A percentile compares a stretch with the other conserved stretches of the same genome.
Conservation (phyloP, 2,329 filamentous ascomycete species). For the Triangularia verruculosa region DNA sequence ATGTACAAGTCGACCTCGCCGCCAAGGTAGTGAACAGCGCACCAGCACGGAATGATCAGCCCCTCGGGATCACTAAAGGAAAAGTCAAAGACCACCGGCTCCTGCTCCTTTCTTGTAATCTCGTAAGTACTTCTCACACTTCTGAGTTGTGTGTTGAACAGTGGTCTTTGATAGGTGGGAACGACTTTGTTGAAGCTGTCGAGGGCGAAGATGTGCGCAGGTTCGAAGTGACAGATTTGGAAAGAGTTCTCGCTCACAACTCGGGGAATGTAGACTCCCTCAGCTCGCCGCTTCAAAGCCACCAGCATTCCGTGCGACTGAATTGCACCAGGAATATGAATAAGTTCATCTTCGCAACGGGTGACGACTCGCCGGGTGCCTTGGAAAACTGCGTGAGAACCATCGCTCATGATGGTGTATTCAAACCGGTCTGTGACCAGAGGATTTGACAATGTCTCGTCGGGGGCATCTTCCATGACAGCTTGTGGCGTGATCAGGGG, state of each 20-base stretch:
- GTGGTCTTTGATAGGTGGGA: conserved; percentile 77
- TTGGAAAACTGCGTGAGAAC: conserved; percentile 72
- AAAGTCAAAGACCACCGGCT: conserved; percentile 68
- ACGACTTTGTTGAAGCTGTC: conserved; percentile 59
- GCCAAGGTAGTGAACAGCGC: conserved; percentile 74
- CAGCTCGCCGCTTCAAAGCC: conserved; percentile 66
- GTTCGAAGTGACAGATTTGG: conserved; percentile 70
- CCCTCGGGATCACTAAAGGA: conserved; percentile 59
- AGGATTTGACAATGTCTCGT: neutral
- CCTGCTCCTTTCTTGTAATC: conserved; percentile 69
- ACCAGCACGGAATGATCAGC: conserved; percentile 74
- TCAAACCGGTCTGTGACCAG: conserved; percentile 69
- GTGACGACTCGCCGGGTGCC: conserved; percentile 71
- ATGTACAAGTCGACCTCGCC: conserved; percentile 68
- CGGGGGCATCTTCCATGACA: neutral
- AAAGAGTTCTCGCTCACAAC: conserved; percentile 79
- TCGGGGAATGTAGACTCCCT: conserved; percentile 66
- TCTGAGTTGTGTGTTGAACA: conserved; percentile 76
- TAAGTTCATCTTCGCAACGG: conserved; percentile 85
- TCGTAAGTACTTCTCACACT: conserved; percentile 82
- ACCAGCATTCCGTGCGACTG: conserved; percentile 77
- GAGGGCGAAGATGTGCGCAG: conserved; percentile 69
- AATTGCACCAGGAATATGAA: conserved; percentile 78
- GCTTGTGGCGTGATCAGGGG: neutral
- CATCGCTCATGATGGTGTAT: conserved; percentile 70